Conservation (phyloP, 225 moss, liverwort and hornwort species). For the Polytrichum formosum region DNA sequence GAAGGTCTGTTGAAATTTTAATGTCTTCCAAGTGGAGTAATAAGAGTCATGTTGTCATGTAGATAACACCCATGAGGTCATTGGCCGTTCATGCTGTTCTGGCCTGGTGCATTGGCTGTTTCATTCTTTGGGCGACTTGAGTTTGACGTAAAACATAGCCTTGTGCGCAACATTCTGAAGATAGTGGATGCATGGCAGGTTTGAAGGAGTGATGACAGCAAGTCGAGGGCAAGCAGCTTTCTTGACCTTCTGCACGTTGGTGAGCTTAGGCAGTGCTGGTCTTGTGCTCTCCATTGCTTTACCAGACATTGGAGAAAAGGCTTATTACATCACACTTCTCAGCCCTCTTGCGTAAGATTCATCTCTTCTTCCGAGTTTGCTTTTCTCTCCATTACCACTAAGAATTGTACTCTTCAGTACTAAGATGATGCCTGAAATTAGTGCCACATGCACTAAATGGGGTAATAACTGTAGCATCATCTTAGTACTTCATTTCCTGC, state of each 20-base stretch:
- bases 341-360: conserved; percentile 91
- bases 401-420: background rate
- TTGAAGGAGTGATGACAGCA: conserved; percentile 92
- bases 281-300: conserved; percentile 89
- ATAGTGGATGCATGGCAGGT: conserved; percentile 45
- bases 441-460: too few relatives aligned
- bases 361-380: background rate
- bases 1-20: too few relatives aligned
- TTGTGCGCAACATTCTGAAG: too few relatives aligned
- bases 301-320: conserved; percentile 81
- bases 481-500: background rate
- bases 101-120: too few relatives aligned
- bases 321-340: conserved; percentile 76
- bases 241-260: conserved; percentile 88
- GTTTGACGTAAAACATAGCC: too few relatives aligned
- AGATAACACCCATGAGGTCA: too few relatives aligned
- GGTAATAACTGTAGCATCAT: background rate
- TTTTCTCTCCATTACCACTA: background rate
- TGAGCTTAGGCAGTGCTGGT: conserved; percentile 86
- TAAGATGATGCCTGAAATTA: too few relatives aligned
- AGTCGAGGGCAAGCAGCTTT: conserved; percentile 98
- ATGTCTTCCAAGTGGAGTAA: too few relatives aligned
- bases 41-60: too few relatives aligned
- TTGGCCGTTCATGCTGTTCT: too few relatives aligned
- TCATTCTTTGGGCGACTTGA: too few relatives aligned